These are phyloP conservation scores for Dissoconium aciculare DNA, from an alignment of 2,329 filamentous ascomycete genomes.

Conservation along the genomic window DNA sequence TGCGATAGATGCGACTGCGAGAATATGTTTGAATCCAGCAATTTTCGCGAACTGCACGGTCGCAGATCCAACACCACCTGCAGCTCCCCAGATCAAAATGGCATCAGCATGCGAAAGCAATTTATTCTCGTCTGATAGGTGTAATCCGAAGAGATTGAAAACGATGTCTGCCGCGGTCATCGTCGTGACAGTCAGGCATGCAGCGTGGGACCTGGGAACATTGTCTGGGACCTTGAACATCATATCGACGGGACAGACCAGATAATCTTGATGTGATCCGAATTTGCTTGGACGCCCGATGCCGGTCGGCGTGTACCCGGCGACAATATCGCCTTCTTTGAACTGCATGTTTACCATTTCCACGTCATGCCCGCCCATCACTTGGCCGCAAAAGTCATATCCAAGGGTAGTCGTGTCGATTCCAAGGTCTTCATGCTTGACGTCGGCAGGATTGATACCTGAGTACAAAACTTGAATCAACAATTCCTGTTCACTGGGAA, in stretches of 20 bases:
- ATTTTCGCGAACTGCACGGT: conserved; percentile 3
- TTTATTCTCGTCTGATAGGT: background rate
- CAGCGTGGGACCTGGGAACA: conserved; percentile 1
- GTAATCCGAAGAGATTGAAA: conserved; percentile 3
- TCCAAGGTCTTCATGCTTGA: conserved; percentile 3
- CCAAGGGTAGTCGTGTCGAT: conserved; percentile 3
- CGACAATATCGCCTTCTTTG: conserved; percentile 1
- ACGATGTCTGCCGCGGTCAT: conserved; percentile 3
- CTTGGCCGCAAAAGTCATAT: conserved; percentile 3
- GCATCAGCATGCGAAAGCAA: background rate
- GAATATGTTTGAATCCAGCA: background rate
- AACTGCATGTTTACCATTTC: background rate
- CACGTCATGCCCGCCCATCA: conserved; percentile 1
- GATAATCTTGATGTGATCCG: conserved; percentile 3
- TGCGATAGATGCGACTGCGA: conserved; percentile 1
- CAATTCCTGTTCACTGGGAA: background rate
- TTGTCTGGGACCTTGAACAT: conserved; percentile 2
- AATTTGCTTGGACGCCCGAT: background rate
- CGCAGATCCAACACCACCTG: conserved; percentile 1
- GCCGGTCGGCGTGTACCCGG: conserved; percentile 1
- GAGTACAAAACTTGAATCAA: conserved; percentile 2
- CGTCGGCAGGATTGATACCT: conserved; percentile 3
- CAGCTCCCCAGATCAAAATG: conserved; percentile 3
- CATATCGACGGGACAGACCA: conserved; percentile 2
- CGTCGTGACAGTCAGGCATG: conserved; percentile 1